Base-by-base conservation (phyloP, 441 rosid species). In the Pelargonium australe region DNA sequence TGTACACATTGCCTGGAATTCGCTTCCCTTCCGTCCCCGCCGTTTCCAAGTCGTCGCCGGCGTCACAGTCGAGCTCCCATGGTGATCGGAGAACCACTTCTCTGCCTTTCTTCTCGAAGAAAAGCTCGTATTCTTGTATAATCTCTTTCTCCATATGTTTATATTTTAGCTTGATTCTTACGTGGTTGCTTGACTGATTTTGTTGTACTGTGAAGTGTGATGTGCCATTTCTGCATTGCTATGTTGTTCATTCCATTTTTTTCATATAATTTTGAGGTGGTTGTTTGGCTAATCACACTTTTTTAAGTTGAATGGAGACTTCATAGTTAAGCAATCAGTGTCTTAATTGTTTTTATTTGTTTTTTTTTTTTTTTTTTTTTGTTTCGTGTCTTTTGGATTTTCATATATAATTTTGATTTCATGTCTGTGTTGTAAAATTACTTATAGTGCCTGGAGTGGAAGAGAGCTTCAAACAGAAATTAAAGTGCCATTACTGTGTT, bases 1-100 rank as follows among this genome's bases (percentile, higher is more conserved):
- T 78, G 68, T 82, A 78, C 68, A 63, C 92, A 2, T 28, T 86
- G 3, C 74, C 89, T 9, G 90, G 91, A 60, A 75, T 80, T 43
- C 85, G 88, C 20, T 76, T 87, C 66, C 78, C 86, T 12, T 76
- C 67, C 47, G 75, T 76, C 49, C 83, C 87, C 10, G 77, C 87
- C 3, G 66, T 73, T 1, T 75, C 68, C 75, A 80, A 53, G 71
- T 81, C 82, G 37, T 23, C 14, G 37, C 25, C 62, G 10, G 6
- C 7, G 3, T 3, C 83, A 80, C 78, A 70, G 11, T 80, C 86
- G 0, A 75, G 71, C 75, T 85, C 81, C 78, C 77, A 63, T 70
- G 90, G 84, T 44, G 77, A 83, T 82, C 84, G 82, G 40, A 71
- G 85, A 80, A 77, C 57, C 66, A 67, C 76, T 55, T 67, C 71